Conservation (phyloP, 1,284 basidiomycete species). For the Kalmanozyma brasiliensis region DNA sequence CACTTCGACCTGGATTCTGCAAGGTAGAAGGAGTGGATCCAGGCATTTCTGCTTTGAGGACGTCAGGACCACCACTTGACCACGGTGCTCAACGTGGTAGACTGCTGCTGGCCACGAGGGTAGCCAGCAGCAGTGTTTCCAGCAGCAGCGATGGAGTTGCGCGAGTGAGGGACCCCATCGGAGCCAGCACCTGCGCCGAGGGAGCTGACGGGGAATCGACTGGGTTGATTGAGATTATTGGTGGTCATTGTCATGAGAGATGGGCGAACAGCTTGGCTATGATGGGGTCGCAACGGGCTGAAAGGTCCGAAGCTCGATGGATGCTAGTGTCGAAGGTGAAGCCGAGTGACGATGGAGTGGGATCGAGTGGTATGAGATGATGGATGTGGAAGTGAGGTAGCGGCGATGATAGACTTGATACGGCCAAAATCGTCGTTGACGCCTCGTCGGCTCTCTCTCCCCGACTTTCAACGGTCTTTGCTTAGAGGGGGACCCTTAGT, state of each 20-base stretch:
- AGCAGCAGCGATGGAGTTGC: slow-evolving; percentile 14
- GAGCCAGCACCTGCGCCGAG: slow-evolving; percentile 41
- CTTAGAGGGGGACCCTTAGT: too few species aligned
- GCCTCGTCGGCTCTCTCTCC: too few species aligned
- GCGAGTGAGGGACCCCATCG: slow-evolving; percentile 50
- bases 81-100: slow-evolving; percentile 53
- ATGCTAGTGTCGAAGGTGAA: slow-evolving; percentile 1
- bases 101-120: slow-evolving; percentile 42
- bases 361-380: not conserved
- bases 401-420: not conserved
- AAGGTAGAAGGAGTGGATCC: slow-evolving; percentile 29
- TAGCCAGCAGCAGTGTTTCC: slow-evolving; percentile 34
- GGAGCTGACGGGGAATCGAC: slow-evolving; percentile 51
- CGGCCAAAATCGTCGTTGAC: too few species aligned
- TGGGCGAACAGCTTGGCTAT: slow-evolving; percentile 48
- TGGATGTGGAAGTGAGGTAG: slow-evolving; percentile 1
- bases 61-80: slow-evolving; percentile 61
- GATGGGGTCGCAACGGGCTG: slow-evolving; percentile 1
- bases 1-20: slow-evolving; percentile 56
- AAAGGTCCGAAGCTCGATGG: not conserved
- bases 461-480: too few species aligned
- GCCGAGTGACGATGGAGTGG: not conserved
- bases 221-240: slow-evolving; percentile 47
- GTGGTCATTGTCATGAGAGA: slow-evolving; percentile 42
- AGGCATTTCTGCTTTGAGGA: slow-evolving; percentile 60